Percentiles rank a stretch among this genome's conserved stretches.
These are phyloP conservation scores for Botrytis paeoniae DNA, from an alignment of 2,329 filamentous ascomycete species.

Conservation along the genomic window DNA sequence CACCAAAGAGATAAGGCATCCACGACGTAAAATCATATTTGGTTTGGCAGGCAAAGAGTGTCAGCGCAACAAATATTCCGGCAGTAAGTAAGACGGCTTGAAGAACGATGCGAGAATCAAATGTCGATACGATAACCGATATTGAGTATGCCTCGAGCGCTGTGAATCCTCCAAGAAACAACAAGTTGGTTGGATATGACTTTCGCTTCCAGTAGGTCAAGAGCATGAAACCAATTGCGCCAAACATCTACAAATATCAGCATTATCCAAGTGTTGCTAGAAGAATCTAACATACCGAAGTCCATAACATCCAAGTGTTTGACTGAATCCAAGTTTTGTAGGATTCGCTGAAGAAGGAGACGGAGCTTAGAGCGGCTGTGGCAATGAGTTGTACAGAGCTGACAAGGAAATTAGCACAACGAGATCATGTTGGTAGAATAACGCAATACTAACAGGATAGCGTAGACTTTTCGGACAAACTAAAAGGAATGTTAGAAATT, in stretches of 20 bases:
- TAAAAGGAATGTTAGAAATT: constrained; percentile 46
- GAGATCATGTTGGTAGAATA: background rate
- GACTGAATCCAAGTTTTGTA: constrained; percentile 88
- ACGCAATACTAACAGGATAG: constrained; percentile 65
- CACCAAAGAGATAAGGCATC: constrained; percentile 93
- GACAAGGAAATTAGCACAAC: constrained; percentile 15
- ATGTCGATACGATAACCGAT: constrained; percentile 89
- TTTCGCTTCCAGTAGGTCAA: constrained; percentile 95
- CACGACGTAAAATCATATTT: constrained; percentile 98
- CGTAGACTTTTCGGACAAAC: constrained; percentile 96
- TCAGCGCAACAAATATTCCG: constrained; percentile 75
- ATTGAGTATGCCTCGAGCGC: constrained; percentile 90
- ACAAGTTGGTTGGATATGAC: constrained; percentile 88
- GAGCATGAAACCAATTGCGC: constrained; percentile 78
- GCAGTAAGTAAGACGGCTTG: constrained; percentile 87
- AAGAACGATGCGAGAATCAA: constrained; percentile 77
- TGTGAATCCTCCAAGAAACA: constrained; percentile 90
- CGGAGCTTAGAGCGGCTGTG: constrained; percentile 73
- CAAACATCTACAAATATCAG: constrained; percentile 57
- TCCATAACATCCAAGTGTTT: constrained; percentile 80
- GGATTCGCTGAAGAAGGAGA: constrained; percentile 77
- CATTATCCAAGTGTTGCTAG: background rate
- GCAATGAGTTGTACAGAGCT: constrained; percentile 85
- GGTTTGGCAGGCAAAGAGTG: constrained; percentile 90
- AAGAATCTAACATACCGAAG: constrained; percentile 56